These are phyloP conservation scores for Ploettnerulaceae sp. DNA, from an alignment of 2,329 filamentous ascomycete species.

Conservation along the genomic window DNA sequence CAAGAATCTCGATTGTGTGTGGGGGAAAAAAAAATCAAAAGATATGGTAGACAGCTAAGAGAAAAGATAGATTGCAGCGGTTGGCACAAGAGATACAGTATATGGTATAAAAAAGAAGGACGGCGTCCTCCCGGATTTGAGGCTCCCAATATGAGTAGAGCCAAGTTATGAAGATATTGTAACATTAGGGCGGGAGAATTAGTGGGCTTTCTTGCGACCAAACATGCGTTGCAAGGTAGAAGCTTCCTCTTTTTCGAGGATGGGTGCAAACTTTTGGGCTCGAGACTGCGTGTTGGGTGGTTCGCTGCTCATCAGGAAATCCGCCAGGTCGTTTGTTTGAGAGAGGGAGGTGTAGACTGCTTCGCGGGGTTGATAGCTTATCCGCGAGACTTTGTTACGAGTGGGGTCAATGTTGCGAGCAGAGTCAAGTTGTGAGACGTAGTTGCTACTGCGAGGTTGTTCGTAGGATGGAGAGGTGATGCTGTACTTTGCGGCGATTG, in stretches of 20 bases:
- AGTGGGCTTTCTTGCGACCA: constrained; percentile 26
- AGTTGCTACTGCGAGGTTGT: constrained; percentile 37
- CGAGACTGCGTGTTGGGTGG: constrained; percentile 23
- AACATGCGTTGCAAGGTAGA: constrained; percentile 28
- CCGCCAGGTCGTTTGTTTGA: constrained; percentile 62
- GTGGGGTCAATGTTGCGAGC: constrained; percentile 23
- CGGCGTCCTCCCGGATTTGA: neutral
- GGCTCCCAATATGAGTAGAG: neutral
- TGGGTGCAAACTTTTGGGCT: constrained; percentile 21
- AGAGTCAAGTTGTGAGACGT: constrained; percentile 24
- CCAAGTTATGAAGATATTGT: neutral
- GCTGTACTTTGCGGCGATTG: constrained; percentile 41
- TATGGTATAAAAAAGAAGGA: neutral
- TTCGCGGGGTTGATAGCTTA: constrained; percentile 42
- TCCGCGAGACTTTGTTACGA: constrained; percentile 40
- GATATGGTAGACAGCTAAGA: neutral
- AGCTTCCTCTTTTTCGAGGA: constrained; percentile 25
- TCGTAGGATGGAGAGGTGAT: constrained; percentile 49
- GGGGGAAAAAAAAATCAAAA: neutral
- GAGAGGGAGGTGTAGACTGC: constrained; percentile 25
- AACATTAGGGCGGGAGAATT: neutral
- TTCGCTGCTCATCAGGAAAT: constrained; percentile 50
- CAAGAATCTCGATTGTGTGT: neutral
- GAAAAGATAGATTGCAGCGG: neutral
- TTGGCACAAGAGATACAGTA: neutral